Evolutionary conservation across 495 filamentous ascomycete genomes (phyloP), one percentile per base, ranked within the genome.

Genomic region (Chaetomidium leptoderma): DNA sequence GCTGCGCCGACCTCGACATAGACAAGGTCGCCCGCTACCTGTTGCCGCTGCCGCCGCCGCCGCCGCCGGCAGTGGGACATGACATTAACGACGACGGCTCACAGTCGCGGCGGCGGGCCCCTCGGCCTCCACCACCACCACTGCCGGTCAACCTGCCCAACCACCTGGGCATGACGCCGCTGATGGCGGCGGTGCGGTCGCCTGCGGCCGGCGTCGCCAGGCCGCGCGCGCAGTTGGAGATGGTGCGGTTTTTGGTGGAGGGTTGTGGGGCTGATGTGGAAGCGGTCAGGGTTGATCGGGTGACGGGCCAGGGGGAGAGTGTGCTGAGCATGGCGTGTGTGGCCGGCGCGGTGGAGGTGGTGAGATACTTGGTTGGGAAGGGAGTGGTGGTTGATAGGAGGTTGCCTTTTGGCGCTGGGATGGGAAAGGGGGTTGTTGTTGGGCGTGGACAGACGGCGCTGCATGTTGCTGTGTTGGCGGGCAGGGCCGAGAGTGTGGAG

Each of bases 161-260:
- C 60, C 53, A 55, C 50, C 48, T 48, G 7, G 60, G 57, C 19
- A 23, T 43, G 13, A 63, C 63, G 17, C 62, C 59, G 13, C 43
- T 64, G 0, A 60, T 59, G 48, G 46, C 59, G 4, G 49, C 49
- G 0, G 40, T 65, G 27, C 55, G 56, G 8, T 53, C 59, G 3
- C 30, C 52, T 0, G 21, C 49, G n/a, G 7, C 21, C 19, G 52
- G 43, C 0, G 26, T 37, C 2, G n/a, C 3, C 23, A n/a, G 40
- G 0, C 63, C 65, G 3, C 35, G 23, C 8, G 24, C 60, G 1
- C 64, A 65, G 1, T 44, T 60, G 17, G 64, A 58, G 17, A 54
- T 69, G 26, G 39, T 69, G 7, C 32, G 36, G 0, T 52, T 69
- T 19, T 32, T 69, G 0, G 59, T 69, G 0, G 66, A 67, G 23